These are phyloP conservation scores for Paraleonurus japonicus DNA, from an alignment of 257 asterid genomes.

Conservation along the genomic window DNA sequence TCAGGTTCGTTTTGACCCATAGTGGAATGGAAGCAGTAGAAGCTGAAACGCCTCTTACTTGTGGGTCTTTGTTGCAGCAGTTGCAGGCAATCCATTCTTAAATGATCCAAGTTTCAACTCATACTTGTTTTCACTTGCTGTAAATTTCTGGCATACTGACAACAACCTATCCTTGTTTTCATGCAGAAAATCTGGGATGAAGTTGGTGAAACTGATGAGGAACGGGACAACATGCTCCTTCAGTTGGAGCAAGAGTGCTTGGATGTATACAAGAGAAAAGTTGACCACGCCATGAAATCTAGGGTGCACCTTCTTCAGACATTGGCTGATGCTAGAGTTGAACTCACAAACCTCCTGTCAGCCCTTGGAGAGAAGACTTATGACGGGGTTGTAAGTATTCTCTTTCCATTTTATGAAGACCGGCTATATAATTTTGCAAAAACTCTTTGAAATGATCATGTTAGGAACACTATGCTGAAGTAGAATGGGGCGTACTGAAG, in stretches of 20 bases:
- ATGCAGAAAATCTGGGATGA: slow-evolving; percentile 96
- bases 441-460: slow-evolving; percentile 3
- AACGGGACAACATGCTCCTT: slow-evolving; percentile 82
- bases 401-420: slow-evolving; percentile 6
- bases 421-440: neutral
- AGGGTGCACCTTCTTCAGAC: slow-evolving; percentile 83
- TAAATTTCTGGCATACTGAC: slow-evolving; percentile 10
- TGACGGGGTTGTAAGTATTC: slow-evolving; percentile 62
- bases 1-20: slow-evolving; percentile 25
- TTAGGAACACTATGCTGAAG: neutral
- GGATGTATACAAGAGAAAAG: slow-evolving; percentile 90
- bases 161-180: slow-evolving; percentile 9
- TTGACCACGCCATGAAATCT: slow-evolving; percentile 84
- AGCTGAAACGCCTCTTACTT: slow-evolving; percentile 56
- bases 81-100: slow-evolving; percentile 59
- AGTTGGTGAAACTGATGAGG: slow-evolving; percentile 92
- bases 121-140: slow-evolving; percentile 5
- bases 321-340: slow-evolving; percentile 86
- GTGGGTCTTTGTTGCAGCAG: slow-evolving; percentile 81
- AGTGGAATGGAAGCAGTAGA: slow-evolving; percentile 69
- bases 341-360: slow-evolving; percentile 76
- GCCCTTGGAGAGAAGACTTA: slow-evolving; percentile 86
- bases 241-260: slow-evolving; percentile 91
- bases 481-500: neutral
- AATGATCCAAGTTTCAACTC: neutral